Percentiles rank a stretch among this genome's conserved stretches.
phyloP scores from a whole-genome alignment of 805 yeast species.

The Debaryomyces tyrocola region DNA sequence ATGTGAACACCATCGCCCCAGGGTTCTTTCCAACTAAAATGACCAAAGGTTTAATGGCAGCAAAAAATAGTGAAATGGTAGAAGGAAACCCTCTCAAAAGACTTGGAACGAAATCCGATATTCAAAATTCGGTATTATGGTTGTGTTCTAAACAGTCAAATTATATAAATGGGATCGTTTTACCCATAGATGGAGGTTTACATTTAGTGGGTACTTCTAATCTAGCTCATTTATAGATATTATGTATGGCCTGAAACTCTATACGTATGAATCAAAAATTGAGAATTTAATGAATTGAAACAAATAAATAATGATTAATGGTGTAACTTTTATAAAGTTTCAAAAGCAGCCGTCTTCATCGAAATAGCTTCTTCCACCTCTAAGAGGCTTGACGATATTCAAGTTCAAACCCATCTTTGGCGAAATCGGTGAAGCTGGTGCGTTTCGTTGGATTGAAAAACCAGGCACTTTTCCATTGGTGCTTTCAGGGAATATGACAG shows the following conservation, averaged over 20 bases:
- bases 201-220: slow-evolving; percentile 32
- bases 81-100: slow-evolving; percentile 55
- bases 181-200: slow-evolving; percentile 65
- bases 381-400: slow-evolving; percentile 60
- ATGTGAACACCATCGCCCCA: slow-evolving; percentile 64
- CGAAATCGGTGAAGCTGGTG: slow-evolving; percentile 11
- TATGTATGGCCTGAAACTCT: background rate
- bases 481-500: slow-evolving; percentile 2
- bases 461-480: background rate
- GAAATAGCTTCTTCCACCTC: slow-evolving; percentile 43
- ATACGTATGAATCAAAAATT: background rate
- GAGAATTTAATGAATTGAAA: too few species aligned
- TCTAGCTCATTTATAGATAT: slow-evolving; percentile 3
- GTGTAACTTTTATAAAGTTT: background rate
- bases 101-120: slow-evolving; percentile 50
- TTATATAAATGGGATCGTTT: slow-evolving; percentile 60
- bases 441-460: background rate
- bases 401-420: slow-evolving; percentile 53
- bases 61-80: slow-evolving; percentile 40
- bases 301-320: too few species aligned
- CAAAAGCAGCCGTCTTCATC: background rate
- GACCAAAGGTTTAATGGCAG: slow-evolving; percentile 44
- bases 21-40: slow-evolving; percentile 70
- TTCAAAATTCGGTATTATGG: slow-evolving; percentile 52
- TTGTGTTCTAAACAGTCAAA: slow-evolving; percentile 53